These are phyloP conservation scores for Leersia perrieri DNA, from an alignment of 176 grass and related monocot genomes.

Conservation along the genomic window DNA sequence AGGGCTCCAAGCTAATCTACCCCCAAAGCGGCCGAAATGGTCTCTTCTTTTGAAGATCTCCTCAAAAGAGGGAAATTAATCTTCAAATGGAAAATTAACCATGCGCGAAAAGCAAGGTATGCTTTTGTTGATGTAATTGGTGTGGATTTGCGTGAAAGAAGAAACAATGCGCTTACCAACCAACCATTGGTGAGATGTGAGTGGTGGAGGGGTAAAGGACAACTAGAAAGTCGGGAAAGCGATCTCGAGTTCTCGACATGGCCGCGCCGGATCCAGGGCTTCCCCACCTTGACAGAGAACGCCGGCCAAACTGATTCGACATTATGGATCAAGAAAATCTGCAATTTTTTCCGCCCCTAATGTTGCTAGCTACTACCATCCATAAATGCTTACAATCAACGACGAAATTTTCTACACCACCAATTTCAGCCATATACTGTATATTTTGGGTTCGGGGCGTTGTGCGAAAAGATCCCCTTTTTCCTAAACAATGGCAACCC, in stretches of 20 bases:
- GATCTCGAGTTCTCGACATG: conserved; percentile 32
- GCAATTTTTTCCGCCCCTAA: not conserved
- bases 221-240: conserved; percentile 42
- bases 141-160: conserved; percentile 44
- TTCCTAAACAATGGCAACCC: not conserved
- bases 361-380: not conserved
- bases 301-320: conserved; percentile 3
- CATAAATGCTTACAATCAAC: conserved; percentile 5
- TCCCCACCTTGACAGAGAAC: not conserved
- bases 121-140: conserved; percentile 31
- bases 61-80: not conserved
- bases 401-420: not conserved
- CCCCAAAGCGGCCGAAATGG: conserved; percentile 8
- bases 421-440: not conserved
- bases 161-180: conserved; percentile 41
- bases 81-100: conserved; percentile 25
- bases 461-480: conserved; percentile 34
- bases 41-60: not conserved
- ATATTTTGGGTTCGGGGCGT: not conserved
- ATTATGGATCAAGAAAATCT: not conserved
- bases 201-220: conserved; percentile 13
- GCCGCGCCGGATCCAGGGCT: conserved; percentile 33
- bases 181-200: conserved; percentile 48
- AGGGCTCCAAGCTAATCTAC: conserved; percentile 32
- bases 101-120: conserved; percentile 40